Evolutionary conservation across 306 rosid species (phyloP).

Genomic region (Pueraria montana): DNA sequence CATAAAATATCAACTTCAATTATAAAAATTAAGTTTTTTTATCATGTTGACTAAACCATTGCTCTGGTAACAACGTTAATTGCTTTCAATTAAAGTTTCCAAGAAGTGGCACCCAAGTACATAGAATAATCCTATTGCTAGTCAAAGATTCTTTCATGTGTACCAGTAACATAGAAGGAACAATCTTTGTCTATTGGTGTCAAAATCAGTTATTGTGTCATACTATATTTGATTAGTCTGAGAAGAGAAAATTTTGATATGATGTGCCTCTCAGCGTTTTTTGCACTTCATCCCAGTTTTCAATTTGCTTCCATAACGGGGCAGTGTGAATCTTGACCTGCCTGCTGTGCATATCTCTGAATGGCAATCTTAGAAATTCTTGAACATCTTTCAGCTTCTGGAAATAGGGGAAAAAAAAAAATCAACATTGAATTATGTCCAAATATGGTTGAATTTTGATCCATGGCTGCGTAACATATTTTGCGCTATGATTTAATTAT

Average conservation of each 20-base stretch:
- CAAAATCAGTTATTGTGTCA: slow-evolving; percentile 11
- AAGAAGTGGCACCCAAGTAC: neutral
- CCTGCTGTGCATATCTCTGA: slow-evolving; percentile 57
- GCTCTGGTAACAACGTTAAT: neutral
- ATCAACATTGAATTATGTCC: neutral
- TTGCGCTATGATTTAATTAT: neutral
- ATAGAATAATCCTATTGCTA: neutral
- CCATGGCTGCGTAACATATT: neutral
- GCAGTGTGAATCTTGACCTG: slow-evolving; percentile 70
- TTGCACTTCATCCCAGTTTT: slow-evolving; percentile 66
- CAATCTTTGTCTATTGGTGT: neutral
- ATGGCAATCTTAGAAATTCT: slow-evolving; percentile 64
- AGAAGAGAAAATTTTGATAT: slow-evolving; percentile 52
- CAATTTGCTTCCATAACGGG: slow-evolving; percentile 60
- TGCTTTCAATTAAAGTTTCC: neutral
- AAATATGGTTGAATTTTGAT: neutral
- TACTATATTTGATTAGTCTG: slow-evolving; percentile 19
- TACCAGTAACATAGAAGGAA: slow-evolving; percentile 12
- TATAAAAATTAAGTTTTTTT: neutral
- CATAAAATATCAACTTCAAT: neutral
- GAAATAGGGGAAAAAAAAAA: neutral
- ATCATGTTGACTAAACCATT: neutral
- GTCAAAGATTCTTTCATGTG: slow-evolving; percentile 10
- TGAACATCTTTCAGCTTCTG: slow-evolving; percentile 72
- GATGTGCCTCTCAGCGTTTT: slow-evolving; percentile 55